Base-by-base conservation (phyloP, 768 basidiomycete genomes). In the Leucocoprinus birnbaumii region DNA sequence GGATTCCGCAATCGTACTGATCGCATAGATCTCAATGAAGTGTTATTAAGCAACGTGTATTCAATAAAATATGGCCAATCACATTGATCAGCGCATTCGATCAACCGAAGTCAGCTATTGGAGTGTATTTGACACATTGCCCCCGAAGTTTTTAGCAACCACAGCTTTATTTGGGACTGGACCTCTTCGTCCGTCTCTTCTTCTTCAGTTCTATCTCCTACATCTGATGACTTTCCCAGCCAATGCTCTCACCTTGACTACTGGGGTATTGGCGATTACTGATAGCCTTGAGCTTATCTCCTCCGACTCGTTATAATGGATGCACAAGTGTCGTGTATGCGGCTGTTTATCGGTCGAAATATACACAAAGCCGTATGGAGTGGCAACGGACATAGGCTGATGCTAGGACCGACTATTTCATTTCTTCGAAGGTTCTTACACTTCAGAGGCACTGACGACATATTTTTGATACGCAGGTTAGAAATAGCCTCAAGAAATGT, bases 61-160 rank as follows among this genome's bases (percentile, higher is more conserved):
- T 31, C 31, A 41, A 41, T 41, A 41, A 19, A 41, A 8, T 41
- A 41, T 41, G n/a, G 11, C 31, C 31, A 31, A 31, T 31, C 5
- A 31, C 16, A 6, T 14, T 38, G 11, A 38, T 38, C 9, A 38
- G 16, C 16, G 6, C 16, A 38, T 38, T 38, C 38, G 9, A 38
- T 11, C 38, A 13, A 10, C 11, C 38, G 16, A 38, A 38, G 38
- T 14, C 38, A 11, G 38, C 9, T 11, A 5, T 38, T 38, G n/a
- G 38, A 25, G 51, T 31, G 27, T 38, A 14, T 45, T 53, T 53
- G 52, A 53, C 52, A 53, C 35, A 38, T 53, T 53, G 44, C n/a
- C 19, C 34, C 52, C 52, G 52, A 53, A 44, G 52, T 53, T 53
- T 38, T 25, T 3, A 26, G 31, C 21, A 10, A 13, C 3, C 26